These are phyloP conservation scores for Lepidium sativum DNA, from an alignment of 345 rosid species.

Conservation along the genomic window DNA sequence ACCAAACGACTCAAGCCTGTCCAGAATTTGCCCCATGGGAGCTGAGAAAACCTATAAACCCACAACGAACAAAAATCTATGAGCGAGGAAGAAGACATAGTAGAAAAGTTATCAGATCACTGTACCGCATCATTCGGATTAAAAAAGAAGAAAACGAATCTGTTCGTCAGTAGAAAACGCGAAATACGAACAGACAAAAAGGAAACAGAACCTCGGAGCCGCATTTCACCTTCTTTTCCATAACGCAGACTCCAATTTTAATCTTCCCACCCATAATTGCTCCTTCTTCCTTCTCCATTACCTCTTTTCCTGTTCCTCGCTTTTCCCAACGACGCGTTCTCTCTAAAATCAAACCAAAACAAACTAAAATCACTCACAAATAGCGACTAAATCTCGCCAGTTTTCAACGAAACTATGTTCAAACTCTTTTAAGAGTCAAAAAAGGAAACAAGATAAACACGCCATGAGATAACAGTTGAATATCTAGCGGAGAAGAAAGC, in stretches of 20 bases:
- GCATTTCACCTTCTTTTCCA: conserved; percentile 74
- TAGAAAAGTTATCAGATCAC: not conserved
- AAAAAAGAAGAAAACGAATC: conserved; percentile 2
- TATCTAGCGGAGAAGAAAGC: not conserved
- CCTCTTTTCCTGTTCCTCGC: not conserved
- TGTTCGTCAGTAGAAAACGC: conserved; percentile 1
- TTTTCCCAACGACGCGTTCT: not conserved
- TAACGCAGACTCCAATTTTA: conserved; percentile 56
- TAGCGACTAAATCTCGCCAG: not conserved
- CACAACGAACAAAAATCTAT: not conserved
- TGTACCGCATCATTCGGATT: not conserved
- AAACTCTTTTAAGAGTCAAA: not conserved
- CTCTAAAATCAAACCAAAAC: conserved; percentile 10
- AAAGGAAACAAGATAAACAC: not conserved
- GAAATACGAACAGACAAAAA: conserved; percentile 16
- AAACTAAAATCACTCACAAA: not conserved
- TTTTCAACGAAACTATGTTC: not conserved
- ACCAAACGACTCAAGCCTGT: conserved; percentile 78
- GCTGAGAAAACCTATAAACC: conserved; percentile 60
- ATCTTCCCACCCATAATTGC: conserved; percentile 35
- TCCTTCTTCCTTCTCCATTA: conserved; percentile 26
- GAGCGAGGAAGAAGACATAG: not conserved
- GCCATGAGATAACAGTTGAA: not conserved
- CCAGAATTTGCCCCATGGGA: conserved; percentile 85
- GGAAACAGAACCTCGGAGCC: conserved; percentile 42